phyloP scores from a whole-genome alignment of 805 yeast genomes.

The Ogataea angusta region DNA sequence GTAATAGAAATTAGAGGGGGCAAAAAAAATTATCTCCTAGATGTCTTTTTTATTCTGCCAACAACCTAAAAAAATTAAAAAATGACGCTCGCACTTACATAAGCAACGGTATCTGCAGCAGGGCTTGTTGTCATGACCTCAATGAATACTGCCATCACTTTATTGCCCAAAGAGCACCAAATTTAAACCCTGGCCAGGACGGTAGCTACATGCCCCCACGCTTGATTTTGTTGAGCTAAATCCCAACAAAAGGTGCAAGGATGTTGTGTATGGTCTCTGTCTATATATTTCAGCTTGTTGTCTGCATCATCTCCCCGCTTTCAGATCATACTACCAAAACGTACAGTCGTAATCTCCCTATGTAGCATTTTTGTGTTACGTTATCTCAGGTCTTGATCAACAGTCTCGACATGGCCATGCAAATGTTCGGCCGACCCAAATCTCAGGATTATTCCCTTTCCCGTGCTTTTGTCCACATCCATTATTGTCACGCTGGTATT shows the following conservation, averaged over 20 bases:
- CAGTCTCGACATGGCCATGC: slow-evolving; percentile 51
- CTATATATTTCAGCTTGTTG: no score
- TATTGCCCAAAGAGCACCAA: background rate
- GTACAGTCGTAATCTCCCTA: no score
- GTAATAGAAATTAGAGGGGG: background rate
- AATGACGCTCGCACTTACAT: background rate
- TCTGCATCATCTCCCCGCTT: no score
- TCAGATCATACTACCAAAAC: no score
- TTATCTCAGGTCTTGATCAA: slow-evolving; percentile 37
- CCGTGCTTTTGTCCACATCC: slow-evolving; percentile 44
- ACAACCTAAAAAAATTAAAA: background rate
- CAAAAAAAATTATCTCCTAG: background rate
- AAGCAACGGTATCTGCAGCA: no score
- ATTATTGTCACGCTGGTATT: slow-evolving; percentile 73
- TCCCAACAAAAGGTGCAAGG: slow-evolving; percentile 8
- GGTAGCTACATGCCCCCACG: no score
- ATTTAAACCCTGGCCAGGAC: no score
- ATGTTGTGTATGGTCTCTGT: background rate
- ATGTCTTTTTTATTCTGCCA: slow-evolving; percentile 2
- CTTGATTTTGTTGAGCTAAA: slow-evolving; percentile 4
- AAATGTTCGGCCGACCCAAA: slow-evolving; percentile 72
- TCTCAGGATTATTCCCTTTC: slow-evolving; percentile 42
- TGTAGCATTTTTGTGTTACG: background rate
- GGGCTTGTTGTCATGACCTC: no score
- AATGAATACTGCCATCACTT: no score